These are phyloP conservation scores for Schoenoplectus triqueter DNA, from an alignment of 202 grass and related monocot genomes.

Conservation along the genomic window DNA sequence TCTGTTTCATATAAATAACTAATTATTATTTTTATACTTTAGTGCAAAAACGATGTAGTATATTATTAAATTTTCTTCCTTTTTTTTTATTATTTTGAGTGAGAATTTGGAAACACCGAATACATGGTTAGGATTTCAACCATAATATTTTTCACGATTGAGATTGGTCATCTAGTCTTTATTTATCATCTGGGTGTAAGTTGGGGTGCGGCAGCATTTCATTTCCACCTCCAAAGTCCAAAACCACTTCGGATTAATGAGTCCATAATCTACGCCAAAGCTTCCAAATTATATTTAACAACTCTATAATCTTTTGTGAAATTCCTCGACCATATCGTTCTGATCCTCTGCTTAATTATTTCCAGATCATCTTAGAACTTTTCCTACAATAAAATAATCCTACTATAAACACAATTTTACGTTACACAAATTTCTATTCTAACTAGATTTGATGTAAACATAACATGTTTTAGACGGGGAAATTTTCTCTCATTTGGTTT, in stretches of 20 bases:
- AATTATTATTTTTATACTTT: neutral
- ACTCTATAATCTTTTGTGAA: constrained; percentile 21
- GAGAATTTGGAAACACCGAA: neutral
- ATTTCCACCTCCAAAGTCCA: constrained; percentile 13
- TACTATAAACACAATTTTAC: neutral
- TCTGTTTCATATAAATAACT: neutral
- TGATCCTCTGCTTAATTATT: constrained; percentile 10
- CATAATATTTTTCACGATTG: neutral
- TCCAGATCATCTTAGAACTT: neutral
- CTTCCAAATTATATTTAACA: constrained; percentile 21
- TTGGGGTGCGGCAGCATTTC: neutral
- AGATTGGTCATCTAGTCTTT: neutral
- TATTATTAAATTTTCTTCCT: neutral
- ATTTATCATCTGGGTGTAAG: neutral
- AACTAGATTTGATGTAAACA: too few species aligned
- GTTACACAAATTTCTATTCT: too few species aligned
- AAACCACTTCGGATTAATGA: neutral
- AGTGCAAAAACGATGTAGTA: neutral
- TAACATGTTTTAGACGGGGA: too few species aligned
- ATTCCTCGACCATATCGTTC: neutral
- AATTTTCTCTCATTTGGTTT: too few species aligned
- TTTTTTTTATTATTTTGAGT: neutral
- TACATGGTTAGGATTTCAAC: neutral
- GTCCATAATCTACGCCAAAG: constrained; percentile 9
- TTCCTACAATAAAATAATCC: neutral